A percentile compares a stretch with the other conserved stretches of the same genome.
These are phyloP conservation scores for Plasmodiophora brassicae DNA, from an alignment of 208 protist species.

Conservation along the genomic window DNA sequence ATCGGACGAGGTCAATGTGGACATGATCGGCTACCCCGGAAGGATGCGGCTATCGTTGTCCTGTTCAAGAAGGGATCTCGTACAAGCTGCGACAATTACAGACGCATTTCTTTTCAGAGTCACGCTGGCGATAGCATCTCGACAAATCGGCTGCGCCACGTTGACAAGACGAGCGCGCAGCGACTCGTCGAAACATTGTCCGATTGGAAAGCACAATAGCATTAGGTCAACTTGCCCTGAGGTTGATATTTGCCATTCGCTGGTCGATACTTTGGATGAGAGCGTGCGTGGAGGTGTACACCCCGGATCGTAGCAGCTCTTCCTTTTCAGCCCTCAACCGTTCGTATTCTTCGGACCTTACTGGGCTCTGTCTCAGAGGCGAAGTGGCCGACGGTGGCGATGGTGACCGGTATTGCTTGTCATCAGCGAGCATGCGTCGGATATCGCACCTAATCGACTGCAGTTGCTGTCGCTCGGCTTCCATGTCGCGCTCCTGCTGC, in stretches of 20 bases:
- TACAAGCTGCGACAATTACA: too few relatives aligned
- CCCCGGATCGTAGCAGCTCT: background rate
- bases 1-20: too few relatives aligned
- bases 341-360: background rate
- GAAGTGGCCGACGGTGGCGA: background rate
- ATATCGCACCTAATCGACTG: background rate
- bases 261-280: background rate
- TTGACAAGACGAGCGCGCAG: too few relatives aligned
- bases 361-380: background rate
- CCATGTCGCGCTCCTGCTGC: background rate
- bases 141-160: too few relatives aligned
- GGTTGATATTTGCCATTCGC: background rate
- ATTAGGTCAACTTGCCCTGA: too few relatives aligned
- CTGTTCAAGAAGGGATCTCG: too few relatives aligned
- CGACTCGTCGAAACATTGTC: too few relatives aligned
- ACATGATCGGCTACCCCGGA: too few relatives aligned
- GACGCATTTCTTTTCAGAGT: too few relatives aligned
- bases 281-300: background rate
- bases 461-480: background rate
- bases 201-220: too few relatives aligned
- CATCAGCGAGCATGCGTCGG: background rate
- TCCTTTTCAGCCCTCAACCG: background rate
- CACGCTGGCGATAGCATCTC: too few relatives aligned
- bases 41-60: too few relatives aligned
- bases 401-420: background rate